phyloP scores from a whole-genome alignment of 129 eudicot species.

The Saposhnikovia divaricata region DNA sequence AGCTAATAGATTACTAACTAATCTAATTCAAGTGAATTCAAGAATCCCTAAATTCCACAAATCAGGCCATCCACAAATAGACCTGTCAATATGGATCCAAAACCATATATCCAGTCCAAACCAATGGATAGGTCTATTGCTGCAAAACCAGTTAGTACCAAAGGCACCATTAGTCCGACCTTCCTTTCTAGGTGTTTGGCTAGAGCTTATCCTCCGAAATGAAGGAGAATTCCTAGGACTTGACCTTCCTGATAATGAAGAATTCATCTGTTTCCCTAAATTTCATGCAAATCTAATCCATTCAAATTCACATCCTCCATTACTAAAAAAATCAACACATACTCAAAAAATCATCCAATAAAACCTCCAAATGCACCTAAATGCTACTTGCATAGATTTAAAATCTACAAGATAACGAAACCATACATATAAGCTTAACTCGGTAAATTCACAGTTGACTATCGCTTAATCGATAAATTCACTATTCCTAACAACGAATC shows the following conservation, averaged over 20 bases:
- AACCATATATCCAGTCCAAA: too few species aligned
- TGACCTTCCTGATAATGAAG: conserved; percentile 69
- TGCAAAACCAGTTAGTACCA: conserved; percentile 46
- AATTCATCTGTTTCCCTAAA: conserved; percentile 49
- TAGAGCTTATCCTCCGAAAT: conserved; percentile 54
- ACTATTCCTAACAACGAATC: not conserved
- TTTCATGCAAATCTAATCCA: conserved; percentile 38
- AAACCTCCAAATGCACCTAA: conserved; percentile 4
- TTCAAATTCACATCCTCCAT: conserved; percentile 51
- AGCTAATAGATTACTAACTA: too few species aligned
- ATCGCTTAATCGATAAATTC: not conserved
- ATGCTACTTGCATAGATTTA: not conserved
- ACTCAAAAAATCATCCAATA: conserved; percentile 2
- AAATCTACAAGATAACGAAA: not conserved
- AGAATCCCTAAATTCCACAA: too few species aligned
- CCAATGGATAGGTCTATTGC: too few species aligned
- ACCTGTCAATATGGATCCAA: too few species aligned
- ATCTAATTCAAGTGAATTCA: too few species aligned
- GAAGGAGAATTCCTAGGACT: conserved; percentile 80
- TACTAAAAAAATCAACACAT: not conserved
- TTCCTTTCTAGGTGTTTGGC: conserved; percentile 68
- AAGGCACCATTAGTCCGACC: conserved; percentile 35
- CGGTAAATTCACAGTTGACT: not conserved
- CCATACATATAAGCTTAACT: not conserved
- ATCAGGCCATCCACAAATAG: too few species aligned